Evolutionary conservation across 83 land plant genomes (phyloP).

Genomic region (Thuja plicata): DNA sequence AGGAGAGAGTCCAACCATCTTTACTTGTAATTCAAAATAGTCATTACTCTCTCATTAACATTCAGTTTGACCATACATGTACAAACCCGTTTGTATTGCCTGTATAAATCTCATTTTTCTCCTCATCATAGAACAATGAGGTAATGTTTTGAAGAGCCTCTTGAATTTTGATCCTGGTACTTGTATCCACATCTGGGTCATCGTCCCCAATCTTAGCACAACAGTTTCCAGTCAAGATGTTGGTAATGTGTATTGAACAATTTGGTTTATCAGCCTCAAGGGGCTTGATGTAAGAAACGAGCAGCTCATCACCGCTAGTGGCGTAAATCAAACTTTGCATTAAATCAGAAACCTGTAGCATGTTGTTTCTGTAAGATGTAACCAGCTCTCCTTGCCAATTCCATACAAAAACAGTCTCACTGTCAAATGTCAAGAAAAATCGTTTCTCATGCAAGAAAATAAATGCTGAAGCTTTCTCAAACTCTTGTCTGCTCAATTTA

Average conservation of each 20-base stretch:
- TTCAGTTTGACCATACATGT: too few relatives aligned
- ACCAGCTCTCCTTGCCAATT: constrained; percentile 44
- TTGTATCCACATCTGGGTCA: constrained; percentile 21
- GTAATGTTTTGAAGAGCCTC: constrained; percentile 37
- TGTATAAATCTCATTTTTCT: constrained; percentile 34
- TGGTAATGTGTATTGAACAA: constrained; percentile 9
- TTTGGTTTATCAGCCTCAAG: not conserved
- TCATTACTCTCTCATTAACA: too few relatives aligned
- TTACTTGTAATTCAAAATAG: too few relatives aligned
- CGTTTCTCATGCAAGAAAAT: constrained; percentile 23
- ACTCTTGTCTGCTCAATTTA: too few relatives aligned
- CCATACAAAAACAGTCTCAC: constrained; percentile 47
- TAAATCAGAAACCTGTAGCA: constrained; percentile 25
- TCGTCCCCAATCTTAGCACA: constrained; percentile 18
- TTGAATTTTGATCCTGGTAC: constrained; percentile 27
- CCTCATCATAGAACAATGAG: constrained; percentile 36
- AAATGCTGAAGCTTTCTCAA: too few relatives aligned
- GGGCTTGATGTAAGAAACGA: too few relatives aligned
- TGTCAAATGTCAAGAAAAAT: constrained; percentile 46
- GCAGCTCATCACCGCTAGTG: constrained; percentile 7
- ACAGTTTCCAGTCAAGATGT: constrained; percentile 6
- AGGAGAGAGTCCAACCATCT: too few relatives aligned
- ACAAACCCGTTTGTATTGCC: constrained; percentile 19
- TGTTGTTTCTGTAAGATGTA: constrained; percentile 36
- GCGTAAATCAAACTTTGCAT: not conserved